Base-by-base conservation (phyloP, 352 stramenopile genomes). In the Pythium sukuiense region DNA sequence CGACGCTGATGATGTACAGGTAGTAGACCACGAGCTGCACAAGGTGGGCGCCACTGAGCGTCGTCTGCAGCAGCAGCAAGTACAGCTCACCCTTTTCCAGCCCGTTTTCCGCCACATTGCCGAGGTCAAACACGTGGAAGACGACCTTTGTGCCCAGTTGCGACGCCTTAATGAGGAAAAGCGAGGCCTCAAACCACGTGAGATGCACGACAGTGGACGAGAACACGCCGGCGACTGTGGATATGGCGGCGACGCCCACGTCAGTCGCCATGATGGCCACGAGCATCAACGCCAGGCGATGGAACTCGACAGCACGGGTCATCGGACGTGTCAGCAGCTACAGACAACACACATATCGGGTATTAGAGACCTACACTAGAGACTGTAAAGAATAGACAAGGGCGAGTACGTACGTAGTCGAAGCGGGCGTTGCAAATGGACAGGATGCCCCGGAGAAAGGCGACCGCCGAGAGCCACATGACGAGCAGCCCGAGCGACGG, bases 1-100 rank as follows among this genome's bases (percentile, higher is more conserved):
- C 82, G 35, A 90, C 74, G 46, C 85, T 88, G 63, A 93, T 88
- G 33, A 93, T 88, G 57, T 90, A 93, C 50, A 91, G 67, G 53
- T 93, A 91, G 71, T 93, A 93, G 52, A 81, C 61, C 33, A 93
- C 77, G 30, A 93, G 70, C 58, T 87, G 82, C 62, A 88, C 70
- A 55, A 93, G 63, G 61, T 93, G 89, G 46, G 69, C 77, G 1
- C 71, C 80, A 43, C 76, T 87, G 26, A 91, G 69, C 55, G 76
- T 72, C 1, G 80, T 93, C 61, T 91, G 82, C 26, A 91, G 65
- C 32, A 88, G 45, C 33, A 93, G 66, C 59, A 93, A 37, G 58
- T 86, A 78, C 46, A 85, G 83, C 50, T 93, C 85, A 43, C 73
- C 76, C 52, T 85, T 89, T 63, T 90, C 82, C 18, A 76, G 76